Conservation (phyloP, 306 rosid species). For the Ormosia emarginata region DNA sequence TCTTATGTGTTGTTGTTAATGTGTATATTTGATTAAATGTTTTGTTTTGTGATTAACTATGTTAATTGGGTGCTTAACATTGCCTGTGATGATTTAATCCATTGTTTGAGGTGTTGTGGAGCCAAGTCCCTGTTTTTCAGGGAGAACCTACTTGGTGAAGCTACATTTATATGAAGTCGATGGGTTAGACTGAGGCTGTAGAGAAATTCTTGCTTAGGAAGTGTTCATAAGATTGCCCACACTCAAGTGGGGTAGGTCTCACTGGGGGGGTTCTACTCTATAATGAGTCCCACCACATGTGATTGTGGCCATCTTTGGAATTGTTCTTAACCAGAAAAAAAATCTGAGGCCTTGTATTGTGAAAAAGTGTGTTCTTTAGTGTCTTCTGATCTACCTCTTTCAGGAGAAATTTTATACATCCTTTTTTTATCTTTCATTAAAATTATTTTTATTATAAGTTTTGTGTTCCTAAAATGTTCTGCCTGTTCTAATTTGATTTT, state of each 20-base stretch:
- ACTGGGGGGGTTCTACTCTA: not conserved
- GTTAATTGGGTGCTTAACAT: not conserved
- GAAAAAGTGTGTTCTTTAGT: too few species aligned
- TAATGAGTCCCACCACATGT: not conserved
- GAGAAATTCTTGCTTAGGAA: not conserved
- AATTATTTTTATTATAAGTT: too few species aligned
- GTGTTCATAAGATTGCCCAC: too few species aligned
- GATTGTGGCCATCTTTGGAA: not conserved
- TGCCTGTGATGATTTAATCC: constrained; percentile 34
- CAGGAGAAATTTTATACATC: too few species aligned
- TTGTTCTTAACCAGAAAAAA: too few species aligned
- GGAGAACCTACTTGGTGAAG: constrained; percentile 71
- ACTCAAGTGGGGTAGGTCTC: too few species aligned
- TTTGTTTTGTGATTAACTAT: too few species aligned
- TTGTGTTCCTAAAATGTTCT: too few species aligned
- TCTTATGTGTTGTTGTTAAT: not conserved
- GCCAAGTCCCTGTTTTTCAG: constrained; percentile 50
- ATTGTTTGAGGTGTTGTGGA: constrained; percentile 44
- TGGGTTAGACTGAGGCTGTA: constrained; percentile 38
- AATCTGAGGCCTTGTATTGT: too few species aligned
- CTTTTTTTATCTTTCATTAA: not conserved
- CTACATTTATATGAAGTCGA: constrained; percentile 35
- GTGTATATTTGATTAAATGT: not conserved
- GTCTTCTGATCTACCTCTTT: not conserved
- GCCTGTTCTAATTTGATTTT: not conserved